Percentiles rank a stretch among this genome's conserved stretches.
These are phyloP conservation scores for Echeveria elegans DNA, from an alignment of 164 flowering plant genomes.

Conservation along the genomic window DNA sequence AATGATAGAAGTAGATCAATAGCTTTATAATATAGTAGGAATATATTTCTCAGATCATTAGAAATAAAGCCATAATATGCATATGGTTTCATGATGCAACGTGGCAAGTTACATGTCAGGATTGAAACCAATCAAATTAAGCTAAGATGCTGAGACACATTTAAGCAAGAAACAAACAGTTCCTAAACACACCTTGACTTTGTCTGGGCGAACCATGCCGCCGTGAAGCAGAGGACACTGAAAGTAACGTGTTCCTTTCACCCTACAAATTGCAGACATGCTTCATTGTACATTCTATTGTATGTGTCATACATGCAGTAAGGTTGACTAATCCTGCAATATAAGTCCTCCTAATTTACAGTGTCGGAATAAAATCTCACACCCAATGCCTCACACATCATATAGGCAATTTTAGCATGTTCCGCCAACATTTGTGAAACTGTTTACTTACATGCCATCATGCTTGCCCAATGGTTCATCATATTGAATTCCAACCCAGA, in stretches of 20 bases:
- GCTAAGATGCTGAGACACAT: not conserved
- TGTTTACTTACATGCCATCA: conserved; percentile 68
- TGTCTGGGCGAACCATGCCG: conserved; percentile 84
- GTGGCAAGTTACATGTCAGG: not conserved
- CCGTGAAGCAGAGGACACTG: conserved; percentile 85
- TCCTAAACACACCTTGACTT: conserved; percentile 61
- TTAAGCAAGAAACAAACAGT: not conserved
- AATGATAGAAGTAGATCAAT: too few relatives aligned
- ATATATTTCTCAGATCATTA: too few relatives aligned
- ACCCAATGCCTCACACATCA: not conserved
- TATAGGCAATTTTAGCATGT: not conserved
- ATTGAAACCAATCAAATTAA: not conserved
- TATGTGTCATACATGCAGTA: not conserved
- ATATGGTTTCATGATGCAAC: not conserved
- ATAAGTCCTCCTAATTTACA: too few relatives aligned
- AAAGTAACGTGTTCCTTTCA: conserved; percentile 72
- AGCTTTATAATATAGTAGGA: not conserved
- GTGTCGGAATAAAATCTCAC: not conserved
- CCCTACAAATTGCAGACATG: conserved; percentile 41
- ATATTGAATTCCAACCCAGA: conserved; percentile 93
- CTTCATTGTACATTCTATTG: not conserved
- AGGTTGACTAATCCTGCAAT: not conserved
- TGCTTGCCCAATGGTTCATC: conserved; percentile 97
- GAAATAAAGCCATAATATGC: too few relatives aligned
- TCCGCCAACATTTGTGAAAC: not conserved